Percentiles rank a stretch among this genome's conserved stretches.
Conservation (phyloP, 2,329 filamentous ascomycete species). For the Passalora sequoiae region DNA sequence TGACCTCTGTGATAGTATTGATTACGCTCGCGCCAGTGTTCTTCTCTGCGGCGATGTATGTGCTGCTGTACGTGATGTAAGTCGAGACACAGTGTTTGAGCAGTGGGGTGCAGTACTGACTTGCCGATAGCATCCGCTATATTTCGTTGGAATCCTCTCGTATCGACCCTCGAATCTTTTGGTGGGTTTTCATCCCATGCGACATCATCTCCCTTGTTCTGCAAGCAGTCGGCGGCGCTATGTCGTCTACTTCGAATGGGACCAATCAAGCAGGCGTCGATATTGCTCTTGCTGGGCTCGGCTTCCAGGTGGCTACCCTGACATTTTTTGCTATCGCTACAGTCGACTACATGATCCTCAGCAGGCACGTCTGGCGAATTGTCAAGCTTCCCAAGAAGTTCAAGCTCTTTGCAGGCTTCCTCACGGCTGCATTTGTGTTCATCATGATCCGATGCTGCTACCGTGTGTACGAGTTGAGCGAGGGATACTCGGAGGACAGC, state of each 20-base stretch:
- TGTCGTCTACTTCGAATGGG: constrained; percentile 27
- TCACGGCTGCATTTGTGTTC: background rate
- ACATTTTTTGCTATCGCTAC: constrained; percentile 46
- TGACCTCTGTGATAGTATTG: constrained; percentile 37
- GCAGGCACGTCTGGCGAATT: background rate
- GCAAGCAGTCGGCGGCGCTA: constrained; percentile 54
- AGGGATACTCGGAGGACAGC: constrained; percentile 2
- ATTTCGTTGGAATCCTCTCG: constrained; percentile 16
- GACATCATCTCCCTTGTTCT: constrained; percentile 58
- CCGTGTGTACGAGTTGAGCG: constrained; percentile 2
- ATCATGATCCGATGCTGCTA: constrained; percentile 6
- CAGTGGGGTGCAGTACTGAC: too few relatives aligned
- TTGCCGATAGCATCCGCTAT: constrained; percentile 11
- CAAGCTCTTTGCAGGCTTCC: background rate
- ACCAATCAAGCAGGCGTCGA: constrained; percentile 45
- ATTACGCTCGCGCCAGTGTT: constrained; percentile 63
- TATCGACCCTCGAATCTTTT: constrained; percentile 21
- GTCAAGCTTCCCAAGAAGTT: background rate
- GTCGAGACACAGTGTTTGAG: too few relatives aligned
- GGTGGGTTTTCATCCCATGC: constrained; percentile 54
- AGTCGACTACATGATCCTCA: background rate
- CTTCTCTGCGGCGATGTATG: constrained; percentile 59
- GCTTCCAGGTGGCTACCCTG: constrained; percentile 56
- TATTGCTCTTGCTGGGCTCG: constrained; percentile 60
- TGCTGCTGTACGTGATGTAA: constrained; percentile 46